Evolutionary conservation across 352 stramenopile genomes (phyloP), one percentile per base, ranked within the genome.

Genomic region (Pelagophyceae sp.): DNA sequence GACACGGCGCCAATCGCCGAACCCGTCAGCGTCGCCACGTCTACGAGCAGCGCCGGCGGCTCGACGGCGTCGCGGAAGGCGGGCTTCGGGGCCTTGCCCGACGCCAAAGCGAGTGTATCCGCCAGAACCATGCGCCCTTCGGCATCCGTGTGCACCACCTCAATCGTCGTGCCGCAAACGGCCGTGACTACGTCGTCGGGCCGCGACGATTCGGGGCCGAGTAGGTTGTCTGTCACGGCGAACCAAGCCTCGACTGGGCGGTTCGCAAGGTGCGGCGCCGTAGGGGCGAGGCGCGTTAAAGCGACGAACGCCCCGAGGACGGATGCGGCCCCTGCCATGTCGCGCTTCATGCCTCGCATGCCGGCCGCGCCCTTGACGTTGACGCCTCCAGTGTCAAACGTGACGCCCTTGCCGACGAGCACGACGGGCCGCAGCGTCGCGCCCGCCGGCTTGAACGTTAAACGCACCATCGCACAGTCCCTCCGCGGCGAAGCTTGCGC

Each of bases 361-460:
- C 63, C 76, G 29, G 64, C 60, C 17, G 76, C 77, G 0, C 91
- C 90, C 85, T 98, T 98, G 61, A 97, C 84, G 85, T 97, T 96
- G 75, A 97, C 85, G 23, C 93, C 93, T n/a, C 93, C 93, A 0
- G 92, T 95, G 83, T 98, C 93, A 77, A 97, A 98, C 64, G 90
- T 96, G 67, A 98, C 88, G 27, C 91, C 93, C 83, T 98, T 98
- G 54, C 93, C 93, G 37, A 98, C 90, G 25, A 98, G 79, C 11
- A 93, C 82, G 70, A 91, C 84, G 78, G 87, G 85, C 38, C 79
- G 71, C 54, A 35, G 75, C n/a, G n/a, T n/a, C n/a, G n/a, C n/a
- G n/a, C n/a, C n/a, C n/a, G n/a, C n/a, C n/a, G n/a, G n/a, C n/a
- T n/a, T n/a, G n/a, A n/a, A n/a, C n/a, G n/a, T n/a, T n/a, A n/a